Conservation (phyloP, 768 basidiomycete species). For the Lentinula sp. region DNA sequence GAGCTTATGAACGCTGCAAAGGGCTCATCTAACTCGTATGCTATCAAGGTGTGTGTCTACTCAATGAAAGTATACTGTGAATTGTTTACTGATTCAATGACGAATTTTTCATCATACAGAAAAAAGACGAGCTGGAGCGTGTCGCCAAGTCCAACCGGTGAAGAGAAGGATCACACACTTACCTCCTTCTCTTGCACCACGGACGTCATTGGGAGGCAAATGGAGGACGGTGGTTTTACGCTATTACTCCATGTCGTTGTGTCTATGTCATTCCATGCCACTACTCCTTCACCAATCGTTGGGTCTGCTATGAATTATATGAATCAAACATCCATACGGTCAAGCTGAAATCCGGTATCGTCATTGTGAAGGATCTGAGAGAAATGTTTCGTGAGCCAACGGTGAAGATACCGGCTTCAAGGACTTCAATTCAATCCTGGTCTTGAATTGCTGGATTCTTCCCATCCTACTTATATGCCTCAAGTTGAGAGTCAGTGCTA, state of each 20-base stretch:
- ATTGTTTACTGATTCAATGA: neutral
- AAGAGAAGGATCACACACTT: slow-evolving; percentile 26
- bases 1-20: slow-evolving; percentile 99
- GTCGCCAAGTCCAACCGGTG: slow-evolving; percentile 99
- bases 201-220: neutral
- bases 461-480: neutral
- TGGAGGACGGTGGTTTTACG: neutral
- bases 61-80: neutral
- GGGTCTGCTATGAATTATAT: slow-evolving; percentile 3
- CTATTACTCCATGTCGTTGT: neutral
- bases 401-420: neutral
- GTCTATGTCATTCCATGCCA: neutral
- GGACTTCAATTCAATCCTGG: neutral
- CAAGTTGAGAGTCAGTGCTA: no score
- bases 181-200: neutral
- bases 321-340: neutral
- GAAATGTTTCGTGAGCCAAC: neutral
- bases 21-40: slow-evolving; percentile 99
- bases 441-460: neutral
- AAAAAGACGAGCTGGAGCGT: slow-evolving; percentile 99
- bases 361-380: neutral
- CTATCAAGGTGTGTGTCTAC: slow-evolving; percentile 78
- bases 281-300: neutral
- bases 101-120: slow-evolving; percentile 36
- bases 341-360: neutral